Base-by-base conservation (phyloP, 2,329 filamentous ascomycete genomes). In the Fusarium falciforme region DNA sequence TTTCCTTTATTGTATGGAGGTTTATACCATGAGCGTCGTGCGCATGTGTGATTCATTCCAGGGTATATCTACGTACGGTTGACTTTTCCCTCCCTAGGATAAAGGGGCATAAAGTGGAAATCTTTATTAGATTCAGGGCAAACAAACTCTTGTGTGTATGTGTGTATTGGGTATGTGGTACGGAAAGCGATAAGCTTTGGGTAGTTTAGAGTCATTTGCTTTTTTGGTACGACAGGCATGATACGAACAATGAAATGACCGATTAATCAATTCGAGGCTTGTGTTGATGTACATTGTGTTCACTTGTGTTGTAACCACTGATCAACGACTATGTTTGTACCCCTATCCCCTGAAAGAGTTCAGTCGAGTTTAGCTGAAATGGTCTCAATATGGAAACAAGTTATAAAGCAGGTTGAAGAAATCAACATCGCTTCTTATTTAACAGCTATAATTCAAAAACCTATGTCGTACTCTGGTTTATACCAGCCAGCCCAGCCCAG, bases 361-460 rank as follows among this genome's bases (percentile, higher is more conserved):
- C 14, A 17, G 42, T 47, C 12, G 47, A 17, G 25, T 52, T 17
- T 22, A 17, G 42, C 27, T 52, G 25, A 52, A n/a, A 52, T 29
- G 16, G 27, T 12, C 27, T 52, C 27, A 2, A 9, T 52, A 31
- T 31, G 10, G 27, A 52, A 31, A 4, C 25, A 17, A 17, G 14
- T 9, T 17, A 16, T 36, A 17, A 36, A 31, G 54, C 35, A 49
- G 17, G 17, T 17, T n/a, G 52, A 44, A n/a, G 33, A 62, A 47
- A 47, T 47, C 25, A 65, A 60, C 35, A 57, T 66, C 73, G 75
- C 75, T 76, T 75, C 61, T 63, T 72, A 68, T 75, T 71, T 66
- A 77, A 75, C 62, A 70, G 64, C 66, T 69, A 72, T 67, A 75
- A 73, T 67, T 74, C 65, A 66, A 70, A 61, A 64, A 70, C 59